Base-by-base conservation (phyloP, 176 grass and related monocot genomes). In the Avena insularis region DNA sequence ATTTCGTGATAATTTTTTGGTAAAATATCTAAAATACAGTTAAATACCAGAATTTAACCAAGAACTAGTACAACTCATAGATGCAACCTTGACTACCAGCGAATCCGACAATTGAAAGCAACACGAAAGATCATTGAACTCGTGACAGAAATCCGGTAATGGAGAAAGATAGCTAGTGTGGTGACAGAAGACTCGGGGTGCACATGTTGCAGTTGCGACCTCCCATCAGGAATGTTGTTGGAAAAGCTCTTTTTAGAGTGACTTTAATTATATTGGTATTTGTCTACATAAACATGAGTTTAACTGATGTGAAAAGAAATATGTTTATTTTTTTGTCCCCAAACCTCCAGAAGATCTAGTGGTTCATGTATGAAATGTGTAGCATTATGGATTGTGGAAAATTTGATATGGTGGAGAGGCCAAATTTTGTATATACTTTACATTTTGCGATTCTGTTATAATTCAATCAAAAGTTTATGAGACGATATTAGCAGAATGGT, bases 181-280 rank as follows among this genome's bases (percentile, higher is more conserved):
- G 58, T 96, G 35, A 82, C 90, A 45, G 85, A 93, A 38, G 86
- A 94, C 45, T 82, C 92, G 70, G 5, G 67, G 53, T 17, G 54
- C 47, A 13, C 82, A 92, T 59, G 56, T 83, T 59, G 87, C 62
- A 76, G 50, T 81, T 57, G 14, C 81, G 84, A 75, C 87, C 92
- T 23, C 86, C 86, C 29, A 23, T 58, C 61, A 25, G 88, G 88
- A 82, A 49, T 92, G 43, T 88, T 88, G 36, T 91, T 98, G 51
- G 96, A 82, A 1, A 95, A 93, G 53, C 92, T 95, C 40, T 87
- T 98, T 88, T 93, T 43, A 92, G 85, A 88, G 89, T 98, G 46
- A 47, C 46, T 10, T 47, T 47, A 47, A 10, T 8, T 47, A 29
- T 29, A 29, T 9, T 1, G 6, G 9, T 9, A 47, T 9, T 47